phyloP scores from a whole-genome alignment of 2,329 filamentous ascomycete genomes.

The Ciborinia camelliae region DNA sequence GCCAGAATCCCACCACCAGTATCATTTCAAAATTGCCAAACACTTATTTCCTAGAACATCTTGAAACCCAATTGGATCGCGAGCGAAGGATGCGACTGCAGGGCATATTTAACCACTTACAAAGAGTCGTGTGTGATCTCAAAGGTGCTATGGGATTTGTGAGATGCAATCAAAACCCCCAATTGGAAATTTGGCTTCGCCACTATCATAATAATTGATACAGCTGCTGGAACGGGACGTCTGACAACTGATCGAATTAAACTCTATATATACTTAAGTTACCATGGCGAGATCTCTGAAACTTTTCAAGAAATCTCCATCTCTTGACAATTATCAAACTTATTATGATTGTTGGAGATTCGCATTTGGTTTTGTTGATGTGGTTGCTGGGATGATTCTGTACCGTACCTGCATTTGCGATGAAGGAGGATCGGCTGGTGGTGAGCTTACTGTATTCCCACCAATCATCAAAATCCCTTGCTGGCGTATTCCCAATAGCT shows the following conservation, averaged over 20 bases:
- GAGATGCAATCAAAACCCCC: constrained; percentile 17
- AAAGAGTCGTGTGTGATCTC: neutral
- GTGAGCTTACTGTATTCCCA: constrained; percentile 15
- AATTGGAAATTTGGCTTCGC: constrained; percentile 14
- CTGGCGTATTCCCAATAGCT: neutral
- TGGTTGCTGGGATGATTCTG: neutral
- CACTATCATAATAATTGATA: constrained; percentile 2
- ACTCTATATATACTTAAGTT: neutral
- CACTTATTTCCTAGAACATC: neutral
- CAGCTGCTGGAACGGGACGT: neutral
- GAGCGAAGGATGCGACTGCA: constrained; percentile 14
- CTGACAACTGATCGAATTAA: neutral
- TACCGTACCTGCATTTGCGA: constrained; percentile 20
- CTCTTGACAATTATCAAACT: neutral
- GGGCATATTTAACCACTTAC: constrained; percentile 4
- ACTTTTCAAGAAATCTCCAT: neutral
- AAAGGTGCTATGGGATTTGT: constrained; percentile 17
- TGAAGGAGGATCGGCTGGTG: constrained; percentile 9
- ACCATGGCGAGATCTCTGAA: neutral
- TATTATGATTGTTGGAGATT: neutral
- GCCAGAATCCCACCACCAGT: constrained; percentile 17
- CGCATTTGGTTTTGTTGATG: neutral
- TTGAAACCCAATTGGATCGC: constrained; percentile 10
- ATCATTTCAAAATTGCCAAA: constrained; percentile 1
- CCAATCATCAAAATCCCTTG: neutral